Percentiles rank a stretch among this genome's conserved stretches.
Evolutionary conservation across 2,329 filamentous ascomycete genomes (phyloP).

Genomic region (Trichoderma polysporum): DNA sequence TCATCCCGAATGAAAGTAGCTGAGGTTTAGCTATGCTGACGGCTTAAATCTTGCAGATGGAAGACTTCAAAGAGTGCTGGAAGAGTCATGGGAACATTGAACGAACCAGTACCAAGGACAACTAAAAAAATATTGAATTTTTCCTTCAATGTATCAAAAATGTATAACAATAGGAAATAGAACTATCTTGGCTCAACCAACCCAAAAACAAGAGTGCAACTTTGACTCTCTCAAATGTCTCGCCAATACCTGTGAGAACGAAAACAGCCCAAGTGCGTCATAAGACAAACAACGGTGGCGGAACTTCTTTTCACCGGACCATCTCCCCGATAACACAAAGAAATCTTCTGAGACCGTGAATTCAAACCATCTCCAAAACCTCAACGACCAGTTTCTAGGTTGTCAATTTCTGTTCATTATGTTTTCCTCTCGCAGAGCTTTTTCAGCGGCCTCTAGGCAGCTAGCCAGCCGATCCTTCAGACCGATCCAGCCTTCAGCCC

Average conservation of each 20-base stretch:
- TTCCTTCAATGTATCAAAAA: neutral
- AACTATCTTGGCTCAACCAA: neutral
- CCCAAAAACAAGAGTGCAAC: neutral
- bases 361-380: neutral
- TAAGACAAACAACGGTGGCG: neutral
- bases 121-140: slow-evolving; percentile 28
- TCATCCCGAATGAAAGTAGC: neutral
- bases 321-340: neutral
- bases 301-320: slow-evolving; percentile 18
- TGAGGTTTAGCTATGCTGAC: neutral
- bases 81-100: slow-evolving; percentile 83
- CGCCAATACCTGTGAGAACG: too few relatives aligned
- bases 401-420: slow-evolving; percentile 24
- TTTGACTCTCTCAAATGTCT: neutral
- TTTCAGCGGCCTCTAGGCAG: slow-evolving; percentile 26
- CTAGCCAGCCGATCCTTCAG: slow-evolving; percentile 22
- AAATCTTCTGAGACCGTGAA: slow-evolving; percentile 6
- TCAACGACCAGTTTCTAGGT: neutral
- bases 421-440: slow-evolving; percentile 29
- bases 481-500: slow-evolving; percentile 24
- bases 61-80: slow-evolving; percentile 86
- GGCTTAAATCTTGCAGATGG: slow-evolving; percentile 65
- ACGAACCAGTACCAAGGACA: slow-evolving; percentile 75
- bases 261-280: neutral
- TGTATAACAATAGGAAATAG: neutral